Percentiles rank a stretch among this genome's conserved stretches.
Conservation (phyloP, 352 stramenopile species). For the Achlya hypogyna region DNA sequence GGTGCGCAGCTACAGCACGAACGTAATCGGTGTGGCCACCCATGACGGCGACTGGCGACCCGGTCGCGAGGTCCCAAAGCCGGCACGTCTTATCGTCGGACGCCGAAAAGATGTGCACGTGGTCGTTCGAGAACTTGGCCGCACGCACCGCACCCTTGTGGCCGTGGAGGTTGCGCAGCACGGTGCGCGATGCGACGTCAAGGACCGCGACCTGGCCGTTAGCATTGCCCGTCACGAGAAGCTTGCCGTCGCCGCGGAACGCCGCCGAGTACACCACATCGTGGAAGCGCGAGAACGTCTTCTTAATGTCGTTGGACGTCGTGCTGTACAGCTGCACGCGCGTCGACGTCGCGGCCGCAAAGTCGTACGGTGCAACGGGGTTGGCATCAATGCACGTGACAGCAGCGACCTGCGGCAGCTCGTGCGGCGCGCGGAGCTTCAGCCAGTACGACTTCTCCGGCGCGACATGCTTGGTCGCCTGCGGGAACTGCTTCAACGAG, state of each 20-base stretch:
- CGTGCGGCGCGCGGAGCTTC: conserved; percentile 75
- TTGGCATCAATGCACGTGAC: conserved; percentile 82
- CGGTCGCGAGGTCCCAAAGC: conserved; percentile 84
- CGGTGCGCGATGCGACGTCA: conserved; percentile 70
- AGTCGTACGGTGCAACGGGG: conserved; percentile 60
- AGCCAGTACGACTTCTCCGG: conserved; percentile 82
- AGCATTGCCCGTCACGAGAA: conserved; percentile 78
- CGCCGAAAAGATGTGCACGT: conserved; percentile 81
- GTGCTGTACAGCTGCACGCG: conserved; percentile 82
- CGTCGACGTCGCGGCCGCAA: conserved; percentile 82
- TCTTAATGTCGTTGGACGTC: conserved; percentile 70
- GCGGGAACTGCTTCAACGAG: conserved; percentile 82
- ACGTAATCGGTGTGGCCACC: conserved; percentile 86
- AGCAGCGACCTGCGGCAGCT: conserved; percentile 74
- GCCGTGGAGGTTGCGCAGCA: conserved; percentile 81
- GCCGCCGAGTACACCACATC: conserved; percentile 80
- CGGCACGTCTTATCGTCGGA: conserved; percentile 86
- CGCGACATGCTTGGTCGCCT: conserved; percentile 64
- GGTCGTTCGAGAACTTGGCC: conserved; percentile 73
- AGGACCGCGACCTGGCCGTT: conserved; percentile 73
- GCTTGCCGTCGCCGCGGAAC: conserved; percentile 80
- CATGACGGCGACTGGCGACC: conserved; percentile 60
- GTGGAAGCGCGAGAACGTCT: conserved; percentile 84
- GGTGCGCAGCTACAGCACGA: conserved; percentile 55
- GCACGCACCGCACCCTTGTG: conserved; percentile 70